phyloP scores from a whole-genome alignment of 176 grass and related monocot genomes.

The Cenchrus fungigraminus region DNA sequence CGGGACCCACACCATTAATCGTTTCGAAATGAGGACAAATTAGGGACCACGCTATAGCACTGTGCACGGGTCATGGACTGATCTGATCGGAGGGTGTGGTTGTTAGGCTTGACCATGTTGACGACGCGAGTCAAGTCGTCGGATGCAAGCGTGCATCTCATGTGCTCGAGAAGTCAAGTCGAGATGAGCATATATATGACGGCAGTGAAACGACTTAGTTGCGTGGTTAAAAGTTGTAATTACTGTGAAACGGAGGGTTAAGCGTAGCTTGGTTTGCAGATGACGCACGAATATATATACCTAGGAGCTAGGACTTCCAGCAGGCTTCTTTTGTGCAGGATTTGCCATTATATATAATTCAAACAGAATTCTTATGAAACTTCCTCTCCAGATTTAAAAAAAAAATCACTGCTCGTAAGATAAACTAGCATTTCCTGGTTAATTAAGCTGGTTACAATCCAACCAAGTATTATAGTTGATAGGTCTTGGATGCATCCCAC shows the following conservation, averaged over 20 bases:
- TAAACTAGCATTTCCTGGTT: neutral
- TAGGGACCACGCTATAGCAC: neutral
- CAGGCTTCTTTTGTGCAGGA: neutral
- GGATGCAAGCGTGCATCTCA: constrained; percentile 9
- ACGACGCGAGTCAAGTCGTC: constrained; percentile 45
- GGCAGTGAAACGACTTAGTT: neutral
- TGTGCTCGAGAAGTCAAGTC: neutral
- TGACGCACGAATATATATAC: neutral
- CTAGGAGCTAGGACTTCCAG: neutral
- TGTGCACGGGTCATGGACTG: neutral
- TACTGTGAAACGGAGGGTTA: constrained; percentile 11
- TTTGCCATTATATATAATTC: neutral
- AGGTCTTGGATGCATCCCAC: neutral
- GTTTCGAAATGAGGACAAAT: neutral
- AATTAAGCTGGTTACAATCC: neutral
- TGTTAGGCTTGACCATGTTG: constrained; percentile 31
- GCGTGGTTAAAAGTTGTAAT: neutral
- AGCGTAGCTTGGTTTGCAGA: neutral
- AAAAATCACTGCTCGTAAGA: neutral
- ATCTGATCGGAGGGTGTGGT: neutral
- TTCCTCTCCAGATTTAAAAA: neutral
- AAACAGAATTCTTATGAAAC: constrained; percentile 7
- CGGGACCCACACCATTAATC: neutral
- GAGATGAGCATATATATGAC: neutral
- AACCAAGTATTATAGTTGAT: neutral